Percentiles rank a stretch among this genome's conserved stretches.
phyloP scores from a whole-genome alignment of 2,329 filamentous ascomycete genomes.

The Xylogone sp. region DNA sequence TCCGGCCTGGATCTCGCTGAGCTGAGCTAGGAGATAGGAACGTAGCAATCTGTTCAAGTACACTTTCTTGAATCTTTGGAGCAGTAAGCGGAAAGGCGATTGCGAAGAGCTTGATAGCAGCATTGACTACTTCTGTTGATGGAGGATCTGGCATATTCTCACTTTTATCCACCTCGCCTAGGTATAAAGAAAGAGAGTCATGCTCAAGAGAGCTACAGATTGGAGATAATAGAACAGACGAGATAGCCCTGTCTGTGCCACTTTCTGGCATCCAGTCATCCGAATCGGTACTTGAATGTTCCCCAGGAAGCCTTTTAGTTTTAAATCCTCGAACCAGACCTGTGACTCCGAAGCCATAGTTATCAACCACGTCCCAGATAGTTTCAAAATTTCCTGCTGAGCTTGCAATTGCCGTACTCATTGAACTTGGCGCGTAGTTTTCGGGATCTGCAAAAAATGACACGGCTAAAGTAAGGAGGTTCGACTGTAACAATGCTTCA shows the following conservation, averaged over 20 bases:
- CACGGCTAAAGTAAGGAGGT: conserved; percentile 82
- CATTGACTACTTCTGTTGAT: conserved; percentile 89
- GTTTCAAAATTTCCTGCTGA: conserved; percentile 87
- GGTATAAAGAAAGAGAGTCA: conserved; percentile 79
- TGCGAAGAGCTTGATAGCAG: conserved; percentile 89
- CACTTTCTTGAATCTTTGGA: conserved; percentile 90
- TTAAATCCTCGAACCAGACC: conserved; percentile 77
- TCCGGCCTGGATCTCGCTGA: conserved; percentile 82
- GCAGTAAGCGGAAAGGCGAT: conserved; percentile 86
- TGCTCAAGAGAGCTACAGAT: conserved; percentile 84
- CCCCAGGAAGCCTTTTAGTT: conserved; percentile 65
- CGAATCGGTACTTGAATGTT: conserved; percentile 51
- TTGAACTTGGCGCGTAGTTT: conserved; percentile 76
- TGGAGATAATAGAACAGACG: conserved; percentile 60
- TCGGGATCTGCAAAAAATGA: conserved; percentile 92
- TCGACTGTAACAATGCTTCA: conserved; percentile 86
- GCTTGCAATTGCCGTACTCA: conserved; percentile 88
- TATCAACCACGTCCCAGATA: conserved; percentile 93
- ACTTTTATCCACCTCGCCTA: conserved; percentile 42
- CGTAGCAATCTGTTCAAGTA: conserved; percentile 87
- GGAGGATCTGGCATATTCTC: conserved; percentile 67
- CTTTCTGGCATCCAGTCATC: conserved; percentile 49
- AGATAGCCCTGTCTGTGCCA: conserved; percentile 62
- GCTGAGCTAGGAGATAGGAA: conserved; percentile 78
- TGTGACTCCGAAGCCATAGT: conserved; percentile 90